Conservation (phyloP, 2,329 filamentous ascomycete species). For the Aspergillus viridinutans region DNA sequence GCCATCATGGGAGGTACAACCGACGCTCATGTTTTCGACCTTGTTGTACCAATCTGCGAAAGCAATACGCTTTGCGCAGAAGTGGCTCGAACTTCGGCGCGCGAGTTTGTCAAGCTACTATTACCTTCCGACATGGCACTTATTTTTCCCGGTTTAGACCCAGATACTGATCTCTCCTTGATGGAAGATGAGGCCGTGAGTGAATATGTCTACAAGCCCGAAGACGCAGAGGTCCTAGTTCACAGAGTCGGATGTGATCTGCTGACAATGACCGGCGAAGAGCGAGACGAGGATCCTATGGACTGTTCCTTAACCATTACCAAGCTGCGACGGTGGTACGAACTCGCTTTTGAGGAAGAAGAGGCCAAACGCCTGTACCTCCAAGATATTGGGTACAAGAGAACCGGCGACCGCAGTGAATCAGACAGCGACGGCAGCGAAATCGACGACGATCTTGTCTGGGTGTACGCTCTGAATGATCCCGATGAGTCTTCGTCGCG, state of each 20-base stretch:
- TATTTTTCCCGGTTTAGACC: constrained; percentile 1
- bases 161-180: constrained; percentile 3
- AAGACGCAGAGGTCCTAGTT: background rate
- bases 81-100: constrained; percentile 13
- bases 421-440: constrained; percentile 1
- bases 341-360: constrained; percentile 1
- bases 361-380: constrained; percentile 1
- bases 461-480: constrained; percentile 3
- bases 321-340: constrained; percentile 6
- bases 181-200: background rate
- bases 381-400: background rate
- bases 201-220: background rate
- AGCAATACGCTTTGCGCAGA: constrained; percentile 14
- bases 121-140: constrained; percentile 1
- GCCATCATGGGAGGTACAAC: constrained; percentile 12
- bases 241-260: background rate
- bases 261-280: background rate
- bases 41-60: constrained; percentile 20
- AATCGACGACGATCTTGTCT: constrained; percentile 1
- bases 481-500: background rate
- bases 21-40: constrained; percentile 16
- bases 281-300: constrained; percentile 4
- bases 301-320: constrained; percentile 2
- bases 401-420: background rate
- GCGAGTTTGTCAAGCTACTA: constrained; percentile 13